Evolutionary conservation across 495 filamentous ascomycete species (phyloP), one percentile per base, ranked within the genome.

Genomic region (Bacidia gigantensis): DNA sequence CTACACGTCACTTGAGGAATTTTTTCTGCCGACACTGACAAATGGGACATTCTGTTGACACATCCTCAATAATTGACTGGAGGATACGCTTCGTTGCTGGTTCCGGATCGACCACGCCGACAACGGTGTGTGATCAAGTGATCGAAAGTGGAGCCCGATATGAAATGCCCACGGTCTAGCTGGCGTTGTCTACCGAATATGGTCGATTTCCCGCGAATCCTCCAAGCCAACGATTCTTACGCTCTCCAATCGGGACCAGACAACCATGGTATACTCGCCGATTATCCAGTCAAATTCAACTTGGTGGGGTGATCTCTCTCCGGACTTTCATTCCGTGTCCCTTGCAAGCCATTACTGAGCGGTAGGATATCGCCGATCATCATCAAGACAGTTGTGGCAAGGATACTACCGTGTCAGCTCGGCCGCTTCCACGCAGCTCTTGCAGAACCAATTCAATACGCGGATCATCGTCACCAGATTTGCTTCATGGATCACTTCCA

Each of bases 1-100:
- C 26, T 38, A 54, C 47, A 50, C 43, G 56, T 58, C 56, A 58
- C 56, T 55, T 58, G 56, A 58, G 48, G 21, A 26, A 24, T 46
- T 29, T 26, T 46, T 20, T 38, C 52, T 55, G 48, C 56, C 35
- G 51, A 40, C 41, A 55, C 12, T 23, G 26, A 45, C 48, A 39
- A 43, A 40, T 26, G n/a, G 22, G 5, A 23, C 11, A 38, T 52
- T 43, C 43, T 54, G 26, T 39, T 58, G n/a, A 25, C 21, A 17
- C 39, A 22, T 14, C 35, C 2, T 22, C 52, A 32, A n/a, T 3
- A 22, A 41, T 42, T 29, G 26, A 58, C 56, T 58, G 56, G 56
- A 54, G 52, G 48, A 41, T 20, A 46, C 18, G 14, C 1, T 22
- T 40, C 11, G 21, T 26, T 17, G 25, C 23, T n/a, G 1, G 18